phyloP scores from a whole-genome alignment of 306 rosid genomes.

The Sindora glabra region DNA sequence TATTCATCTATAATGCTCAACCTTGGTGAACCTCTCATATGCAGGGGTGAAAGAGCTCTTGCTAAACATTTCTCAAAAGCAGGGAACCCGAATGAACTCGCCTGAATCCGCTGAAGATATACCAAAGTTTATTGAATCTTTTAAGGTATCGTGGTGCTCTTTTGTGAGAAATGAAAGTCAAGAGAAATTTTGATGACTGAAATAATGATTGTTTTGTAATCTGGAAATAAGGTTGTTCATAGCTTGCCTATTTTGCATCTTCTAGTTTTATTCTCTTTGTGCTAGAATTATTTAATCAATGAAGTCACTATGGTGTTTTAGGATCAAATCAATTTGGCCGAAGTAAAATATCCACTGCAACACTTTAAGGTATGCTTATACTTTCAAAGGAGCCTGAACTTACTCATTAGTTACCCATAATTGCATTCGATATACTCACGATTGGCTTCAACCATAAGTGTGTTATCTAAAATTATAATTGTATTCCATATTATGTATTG shows the following conservation, averaged over 20 bases:
- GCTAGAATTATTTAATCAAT: conserved; percentile 10
- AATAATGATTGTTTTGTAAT: too few relatives aligned
- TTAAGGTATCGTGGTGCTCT: conserved; percentile 47
- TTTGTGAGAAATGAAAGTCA: conserved; percentile 13
- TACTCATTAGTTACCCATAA: conserved; percentile 12
- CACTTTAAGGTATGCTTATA: conserved; percentile 64
- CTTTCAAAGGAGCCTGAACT: neutral
- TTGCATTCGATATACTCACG: neutral
- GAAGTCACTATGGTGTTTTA: conserved; percentile 31
- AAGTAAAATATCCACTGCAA: conserved; percentile 66
- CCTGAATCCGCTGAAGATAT: conserved; percentile 78
- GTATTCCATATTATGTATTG: too few relatives aligned
- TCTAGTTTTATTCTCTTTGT: neutral
- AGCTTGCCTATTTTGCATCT: neutral
- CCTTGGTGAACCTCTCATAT: conserved; percentile 11
- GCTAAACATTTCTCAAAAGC: conserved; percentile 84
- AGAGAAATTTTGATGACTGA: too few relatives aligned
- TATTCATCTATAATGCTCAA: neutral
- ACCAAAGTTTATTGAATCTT: conserved; percentile 60
- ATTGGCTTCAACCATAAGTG: neutral
- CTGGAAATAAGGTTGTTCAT: neutral
- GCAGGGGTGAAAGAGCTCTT: conserved; percentile 88
- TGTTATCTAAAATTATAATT: neutral
- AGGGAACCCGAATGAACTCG: conserved; percentile 75
- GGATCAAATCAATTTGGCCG: conserved; percentile 90